Evolutionary conservation across 106 monocot species (phyloP), one percentile per base, ranked within the genome.

Genomic region (Agapanthus africanus): DNA sequence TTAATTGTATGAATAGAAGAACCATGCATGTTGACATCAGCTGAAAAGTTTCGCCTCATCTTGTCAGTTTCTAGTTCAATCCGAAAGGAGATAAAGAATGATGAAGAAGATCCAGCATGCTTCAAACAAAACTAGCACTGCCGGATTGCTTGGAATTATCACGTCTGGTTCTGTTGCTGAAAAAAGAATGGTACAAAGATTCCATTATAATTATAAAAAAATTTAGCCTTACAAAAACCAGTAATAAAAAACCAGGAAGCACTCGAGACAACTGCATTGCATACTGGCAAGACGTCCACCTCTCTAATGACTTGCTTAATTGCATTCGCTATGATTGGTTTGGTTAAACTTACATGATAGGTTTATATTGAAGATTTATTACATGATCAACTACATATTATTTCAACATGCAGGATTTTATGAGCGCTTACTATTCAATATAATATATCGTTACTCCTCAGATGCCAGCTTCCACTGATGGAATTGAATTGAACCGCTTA

Each of bases 141-240:
- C 23, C 11, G 22, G 37, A 67, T 8, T 31, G 8, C 49, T 34
- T 47, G 44, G 5, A 47, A 32, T 14, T 68, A 25, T 49, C 31
- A 68, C 26, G 46, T 49, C 61, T 69, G 60, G 49, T 76, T 69
- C 33, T 68, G 69, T 69, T 76, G 76, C 76, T 76, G 76, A 2
- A n/a, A 19, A 15, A 27, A 44, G 13, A 15, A 19, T 32, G 13
- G 23, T 27, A 15, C 21, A 2, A 31, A 16, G 7, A 46, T 16
- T 5, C 32, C 46, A 16, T 41, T 41, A 15, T 6, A 34, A 11
- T 11, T 0, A 27, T n/a, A n/a, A n/a, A n/a, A 63, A 50, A 25
- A 36, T 39, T 30, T n/a, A 25, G 1, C 18, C 11, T 23, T 56
- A 28, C 19, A 19, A 35, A 19, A 35, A 4, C 19, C 25, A 64